Base-by-base conservation (phyloP, 2,329 filamentous ascomycete genomes). In the Emmonsiellopsis sp. region DNA sequence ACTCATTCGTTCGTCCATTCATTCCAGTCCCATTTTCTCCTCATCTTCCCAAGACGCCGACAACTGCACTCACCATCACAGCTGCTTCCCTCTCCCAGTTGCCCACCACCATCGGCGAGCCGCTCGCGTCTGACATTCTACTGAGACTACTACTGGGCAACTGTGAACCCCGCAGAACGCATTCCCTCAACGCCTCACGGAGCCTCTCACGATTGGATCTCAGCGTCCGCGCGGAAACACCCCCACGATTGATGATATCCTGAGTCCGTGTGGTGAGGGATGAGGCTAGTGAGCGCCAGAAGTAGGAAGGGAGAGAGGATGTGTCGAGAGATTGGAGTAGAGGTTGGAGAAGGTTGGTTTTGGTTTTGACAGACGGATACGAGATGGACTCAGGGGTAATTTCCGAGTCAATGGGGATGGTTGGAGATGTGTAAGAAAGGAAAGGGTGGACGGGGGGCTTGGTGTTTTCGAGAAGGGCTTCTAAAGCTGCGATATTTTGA, bases 71-170 rank as follows among this genome's bases (percentile, higher is more conserved):
- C 42, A 95, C 87, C 92, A 97, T 96, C 47, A 97, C 91, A 1
- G 91, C 90, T 47, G 91, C 86, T 71, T 97, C 93, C 40, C 92
- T 80, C 63, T 96, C 92, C 88, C 89, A 96, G 53, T 75, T 79
- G 6, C 73, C 75, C 57, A 68, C 71, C 57, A 73, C 54, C 27
- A 53, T 52, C 73, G 10, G 72, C 71, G n/a, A 72, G 55, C 59
- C 62, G 55, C 55, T 80, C 42, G 68, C 72, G 54, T 70, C 75
- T 10, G 68, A 66, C 7, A 64, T 66, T 2, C 66, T 60, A 3
- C 61, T 68, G 45, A 82, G 64, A 0, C 76, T 65, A 27, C 66
- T 79, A 11, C 76, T 78, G 2, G 88, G 87, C 49, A 86, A 66
- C 65, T 84, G 81, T 37, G 84, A 86, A 0, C 92, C 92, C 50